Evolutionary conservation across 1,284 basidiomycete species (phyloP).

Genomic region (Porphyrellus sp.): DNA sequence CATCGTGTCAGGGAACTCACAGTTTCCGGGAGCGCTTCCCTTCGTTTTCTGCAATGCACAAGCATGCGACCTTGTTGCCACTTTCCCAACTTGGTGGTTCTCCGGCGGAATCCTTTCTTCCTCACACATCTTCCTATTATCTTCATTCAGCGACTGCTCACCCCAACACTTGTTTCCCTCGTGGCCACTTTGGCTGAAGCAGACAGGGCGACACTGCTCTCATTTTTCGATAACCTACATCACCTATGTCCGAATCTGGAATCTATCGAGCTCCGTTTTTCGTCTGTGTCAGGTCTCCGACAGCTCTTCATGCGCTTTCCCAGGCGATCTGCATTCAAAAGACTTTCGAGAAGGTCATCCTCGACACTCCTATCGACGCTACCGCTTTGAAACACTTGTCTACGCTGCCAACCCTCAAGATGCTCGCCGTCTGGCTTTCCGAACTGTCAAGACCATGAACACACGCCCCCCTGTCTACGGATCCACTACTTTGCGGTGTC

Average conservation of each 20-base stretch:
- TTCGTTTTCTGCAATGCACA: not conserved
- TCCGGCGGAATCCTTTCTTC: not conserved
- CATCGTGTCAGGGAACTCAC: not conserved
- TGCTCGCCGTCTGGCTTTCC: conserved; percentile 5
- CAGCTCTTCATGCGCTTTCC: conserved; percentile 6
- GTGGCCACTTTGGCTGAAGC: not conserved
- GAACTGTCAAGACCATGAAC: not conserved
- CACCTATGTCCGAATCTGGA: conserved; percentile 8
- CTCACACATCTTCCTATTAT: not conserved
- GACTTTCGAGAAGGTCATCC: not conserved
- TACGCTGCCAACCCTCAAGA: conserved; percentile 11
- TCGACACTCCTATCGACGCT: conserved; percentile 2
- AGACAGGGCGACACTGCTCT: conserved; percentile 7
- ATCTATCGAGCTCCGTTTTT: conserved; percentile 9
- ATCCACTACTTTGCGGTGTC: not conserved
- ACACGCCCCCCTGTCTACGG: not conserved
- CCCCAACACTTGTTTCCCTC: not conserved
- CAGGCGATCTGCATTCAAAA: conserved; percentile 7
- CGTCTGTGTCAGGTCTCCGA: not conserved
- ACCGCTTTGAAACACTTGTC: conserved; percentile 8
- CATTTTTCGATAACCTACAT: conserved; percentile 16
- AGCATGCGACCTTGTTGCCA: not conserved
- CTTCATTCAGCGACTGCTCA: not conserved
- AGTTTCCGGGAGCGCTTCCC: not conserved
- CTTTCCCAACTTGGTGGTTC: not conserved